Evolutionary conservation across 495 filamentous ascomycete species (phyloP).

Genomic region (Aspergillus taichungensis): DNA sequence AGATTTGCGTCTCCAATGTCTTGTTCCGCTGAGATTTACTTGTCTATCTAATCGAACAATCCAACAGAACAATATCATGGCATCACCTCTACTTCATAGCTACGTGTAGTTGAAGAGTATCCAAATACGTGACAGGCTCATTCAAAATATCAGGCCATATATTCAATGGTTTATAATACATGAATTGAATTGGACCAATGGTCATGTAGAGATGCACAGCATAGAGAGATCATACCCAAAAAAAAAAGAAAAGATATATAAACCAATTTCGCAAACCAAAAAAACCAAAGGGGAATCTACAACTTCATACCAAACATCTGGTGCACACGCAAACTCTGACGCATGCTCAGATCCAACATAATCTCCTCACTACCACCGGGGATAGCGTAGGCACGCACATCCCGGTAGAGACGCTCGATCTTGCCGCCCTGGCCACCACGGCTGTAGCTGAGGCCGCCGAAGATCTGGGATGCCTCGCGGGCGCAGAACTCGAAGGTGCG

Average conservation of each 20-base stretch:
- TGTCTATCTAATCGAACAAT: too few relatives aligned
- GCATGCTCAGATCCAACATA: constrained; percentile 94
- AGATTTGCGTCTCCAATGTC: too few relatives aligned
- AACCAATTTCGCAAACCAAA: not conserved
- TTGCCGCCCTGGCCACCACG: constrained; percentile 93
- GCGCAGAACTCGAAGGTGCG: constrained; percentile 96
- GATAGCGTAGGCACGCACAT: constrained; percentile 97
- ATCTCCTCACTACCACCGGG: constrained; percentile 97
- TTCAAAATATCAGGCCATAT: too few relatives aligned
- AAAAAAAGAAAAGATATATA: not conserved
- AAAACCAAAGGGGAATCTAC: constrained; percentile 34
- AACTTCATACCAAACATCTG: constrained; percentile 95
- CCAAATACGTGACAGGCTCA: too few relatives aligned
- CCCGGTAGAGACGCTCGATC: constrained; percentile 89
- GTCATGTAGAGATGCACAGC: not conserved
- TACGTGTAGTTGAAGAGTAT: too few relatives aligned
- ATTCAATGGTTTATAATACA: too few relatives aligned
- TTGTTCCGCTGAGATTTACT: too few relatives aligned
- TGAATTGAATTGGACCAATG: not conserved
- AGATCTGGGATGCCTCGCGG: constrained; percentile 93
- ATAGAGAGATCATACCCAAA: not conserved
- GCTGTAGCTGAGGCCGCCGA: constrained; percentile 88
- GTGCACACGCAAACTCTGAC: constrained; percentile 83
- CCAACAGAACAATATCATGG: too few relatives aligned
- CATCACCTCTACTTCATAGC: too few relatives aligned